These are phyloP conservation scores for Amniculicola lignicola DNA, from an alignment of 495 filamentous ascomycete species.

Conservation along the genomic window DNA sequence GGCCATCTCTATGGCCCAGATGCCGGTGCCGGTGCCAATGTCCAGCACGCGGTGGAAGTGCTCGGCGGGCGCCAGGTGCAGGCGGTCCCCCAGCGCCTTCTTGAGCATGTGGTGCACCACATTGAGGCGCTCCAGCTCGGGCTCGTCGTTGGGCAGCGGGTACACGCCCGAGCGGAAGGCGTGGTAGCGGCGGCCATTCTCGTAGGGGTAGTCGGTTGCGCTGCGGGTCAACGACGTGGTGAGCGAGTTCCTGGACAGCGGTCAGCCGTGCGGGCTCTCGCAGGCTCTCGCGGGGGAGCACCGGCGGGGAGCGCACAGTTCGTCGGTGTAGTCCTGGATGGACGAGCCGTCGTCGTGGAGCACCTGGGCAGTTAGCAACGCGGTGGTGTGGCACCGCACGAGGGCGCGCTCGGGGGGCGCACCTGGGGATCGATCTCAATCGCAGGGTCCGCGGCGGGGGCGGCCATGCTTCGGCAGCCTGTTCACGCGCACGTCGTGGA, in stretches of 20 bases:
- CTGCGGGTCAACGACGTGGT: slow-evolving; percentile 17
- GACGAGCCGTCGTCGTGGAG: slow-evolving; percentile 20
- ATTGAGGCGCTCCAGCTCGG: slow-evolving; percentile 42
- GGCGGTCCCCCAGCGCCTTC: slow-evolving; percentile 18
- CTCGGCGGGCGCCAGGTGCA: slow-evolving; percentile 14
- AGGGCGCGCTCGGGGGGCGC: background rate
- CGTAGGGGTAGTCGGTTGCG: slow-evolving; percentile 24
- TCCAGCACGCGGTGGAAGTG: slow-evolving; percentile 22
- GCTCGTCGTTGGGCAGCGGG: slow-evolving; percentile 29
- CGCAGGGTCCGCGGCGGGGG: slow-evolving; percentile 1
- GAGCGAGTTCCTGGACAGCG: slow-evolving; percentile 17
- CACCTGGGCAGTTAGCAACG: slow-evolving; percentile 5
- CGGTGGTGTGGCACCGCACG: too few species aligned
- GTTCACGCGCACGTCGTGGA: too few species aligned
- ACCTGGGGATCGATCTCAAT: slow-evolving; percentile 22
- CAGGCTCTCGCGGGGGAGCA: background rate
- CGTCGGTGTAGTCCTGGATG: slow-evolving; percentile 23
- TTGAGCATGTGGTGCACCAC: slow-evolving; percentile 45
- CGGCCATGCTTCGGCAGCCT: too few species aligned
- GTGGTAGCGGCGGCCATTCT: slow-evolving; percentile 36
- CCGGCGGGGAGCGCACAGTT: slow-evolving; percentile 8
- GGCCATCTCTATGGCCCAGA: slow-evolving; percentile 31
- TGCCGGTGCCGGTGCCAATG: slow-evolving; percentile 29
- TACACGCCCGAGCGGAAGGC: slow-evolving; percentile 28
- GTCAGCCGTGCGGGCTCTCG: background rate